A percentile compares a stretch with the other conserved stretches of the same genome.
Conservation (phyloP, 257 asterid species). For the Penstemon eatonii region DNA sequence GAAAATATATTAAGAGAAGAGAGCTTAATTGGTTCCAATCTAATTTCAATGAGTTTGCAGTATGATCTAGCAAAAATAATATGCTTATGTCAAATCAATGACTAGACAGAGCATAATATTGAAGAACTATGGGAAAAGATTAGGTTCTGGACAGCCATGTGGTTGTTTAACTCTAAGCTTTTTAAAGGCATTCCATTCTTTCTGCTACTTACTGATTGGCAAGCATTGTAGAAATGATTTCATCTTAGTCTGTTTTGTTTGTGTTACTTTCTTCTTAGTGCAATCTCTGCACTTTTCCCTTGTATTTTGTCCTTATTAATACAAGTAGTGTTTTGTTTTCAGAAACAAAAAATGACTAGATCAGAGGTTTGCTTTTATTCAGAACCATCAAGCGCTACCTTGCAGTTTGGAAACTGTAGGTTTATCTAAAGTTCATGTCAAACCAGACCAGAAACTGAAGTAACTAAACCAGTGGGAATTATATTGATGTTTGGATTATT, state of each 20-base stretch:
- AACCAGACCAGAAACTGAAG: not conserved
- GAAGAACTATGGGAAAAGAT: too few relatives aligned
- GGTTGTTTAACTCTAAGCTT: too few relatives aligned
- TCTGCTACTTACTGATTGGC: too few relatives aligned
- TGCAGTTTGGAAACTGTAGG: not conserved
- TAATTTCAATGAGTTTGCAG: not conserved
- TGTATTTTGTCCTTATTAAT: too few relatives aligned
- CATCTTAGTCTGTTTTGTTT: too few relatives aligned
- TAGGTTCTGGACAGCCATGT: too few relatives aligned
- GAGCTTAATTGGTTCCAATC: not conserved
- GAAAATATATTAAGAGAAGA: not conserved
- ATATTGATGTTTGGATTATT: not conserved
- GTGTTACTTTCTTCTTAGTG: too few relatives aligned
- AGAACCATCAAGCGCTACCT: not conserved
- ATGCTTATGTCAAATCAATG: not conserved
- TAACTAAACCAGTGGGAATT: not conserved
- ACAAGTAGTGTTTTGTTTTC: too few relatives aligned
- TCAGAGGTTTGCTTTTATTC: not conserved
- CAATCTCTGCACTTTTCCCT: too few relatives aligned
- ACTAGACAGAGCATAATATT: too few relatives aligned
- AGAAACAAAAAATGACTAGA: not conserved
- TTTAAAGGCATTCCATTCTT: too few relatives aligned
- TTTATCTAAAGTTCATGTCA: not conserved
- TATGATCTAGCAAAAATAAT: not conserved
- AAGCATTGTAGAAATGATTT: too few relatives aligned